Evolutionary conservation across 106 monocot species (phyloP).

Genomic region (Xerophyta viscosa): DNA sequence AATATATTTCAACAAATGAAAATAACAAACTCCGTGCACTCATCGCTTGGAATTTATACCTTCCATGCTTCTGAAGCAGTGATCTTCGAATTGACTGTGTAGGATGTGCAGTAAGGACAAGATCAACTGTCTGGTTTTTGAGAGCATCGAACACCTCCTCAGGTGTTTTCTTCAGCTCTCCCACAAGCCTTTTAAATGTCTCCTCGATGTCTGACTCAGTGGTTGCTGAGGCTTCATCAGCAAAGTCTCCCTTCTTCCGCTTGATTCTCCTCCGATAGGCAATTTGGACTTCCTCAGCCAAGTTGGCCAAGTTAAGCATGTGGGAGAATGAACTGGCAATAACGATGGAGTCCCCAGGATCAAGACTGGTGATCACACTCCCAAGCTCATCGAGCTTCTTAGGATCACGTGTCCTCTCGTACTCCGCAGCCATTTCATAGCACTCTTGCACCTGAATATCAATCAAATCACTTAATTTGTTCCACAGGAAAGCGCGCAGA

Average conservation of each 20-base stretch:
- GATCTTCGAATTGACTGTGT: slow-evolving; percentile 80
- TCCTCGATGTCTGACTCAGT: slow-evolving; percentile 57
- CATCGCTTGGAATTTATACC: no score
- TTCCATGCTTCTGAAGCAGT: slow-evolving; percentile 80
- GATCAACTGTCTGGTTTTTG: slow-evolving; percentile 78
- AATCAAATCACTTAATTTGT: no score
- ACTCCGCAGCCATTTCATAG: slow-evolving; percentile 60
- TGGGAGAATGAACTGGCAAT: slow-evolving; percentile 83
- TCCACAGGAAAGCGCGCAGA: no score
- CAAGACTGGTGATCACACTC: slow-evolving; percentile 58
- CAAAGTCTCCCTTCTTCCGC: slow-evolving; percentile 76
- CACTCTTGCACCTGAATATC: slow-evolving; percentile 93
- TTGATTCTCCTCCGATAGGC: slow-evolving; percentile 68
- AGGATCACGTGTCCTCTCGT: slow-evolving; percentile 38
- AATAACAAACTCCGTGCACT: no score
- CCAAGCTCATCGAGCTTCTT: slow-evolving; percentile 69
- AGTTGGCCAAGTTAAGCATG: slow-evolving; percentile 91
- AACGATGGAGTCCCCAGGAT: slow-evolving; percentile 70
- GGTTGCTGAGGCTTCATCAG: slow-evolving; percentile 60
- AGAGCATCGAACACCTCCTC: slow-evolving; percentile 77
- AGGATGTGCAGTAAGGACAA: slow-evolving; percentile 84
- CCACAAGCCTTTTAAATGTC: slow-evolving; percentile 66
- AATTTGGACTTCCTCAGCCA: slow-evolving; percentile 98
- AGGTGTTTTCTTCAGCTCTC: slow-evolving; percentile 54
- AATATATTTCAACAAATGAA: no score